Conservation (phyloP, 2,329 filamentous ascomycete species). For the Trichophyton equinum region DNA sequence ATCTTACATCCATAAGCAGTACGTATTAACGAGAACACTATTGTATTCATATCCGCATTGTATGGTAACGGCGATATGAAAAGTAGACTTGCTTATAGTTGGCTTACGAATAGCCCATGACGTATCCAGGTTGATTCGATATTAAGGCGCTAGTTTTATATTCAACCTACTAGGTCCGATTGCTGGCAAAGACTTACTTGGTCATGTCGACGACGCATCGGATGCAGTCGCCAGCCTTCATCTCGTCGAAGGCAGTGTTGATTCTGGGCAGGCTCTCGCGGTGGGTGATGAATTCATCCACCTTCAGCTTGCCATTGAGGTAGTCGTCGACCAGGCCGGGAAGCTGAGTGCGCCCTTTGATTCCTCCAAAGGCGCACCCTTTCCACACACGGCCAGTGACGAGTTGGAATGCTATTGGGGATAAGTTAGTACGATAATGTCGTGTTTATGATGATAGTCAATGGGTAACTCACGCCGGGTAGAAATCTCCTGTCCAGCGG, state of each 20-base stretch:
- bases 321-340: slow-evolving; percentile 81
- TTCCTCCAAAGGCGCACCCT: slow-evolving; percentile 92
- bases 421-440: slow-evolving; percentile 8
- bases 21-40: no score
- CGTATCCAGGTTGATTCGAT: no score
- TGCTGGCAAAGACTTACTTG: slow-evolving; percentile 14
- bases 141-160: no score
- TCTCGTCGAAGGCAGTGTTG: slow-evolving; percentile 79
- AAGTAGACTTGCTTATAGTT: no score
- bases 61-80: no score
- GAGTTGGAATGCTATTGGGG: slow-evolving; percentile 72
- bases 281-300: slow-evolving; percentile 99
- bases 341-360: slow-evolving; percentile 93
- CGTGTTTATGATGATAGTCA: neutral
- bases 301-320: slow-evolving; percentile 78
- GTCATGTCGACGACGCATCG: slow-evolving; percentile 72
- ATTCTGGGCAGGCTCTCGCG: slow-evolving; percentile 70
- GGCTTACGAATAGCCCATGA: no score
- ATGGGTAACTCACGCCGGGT: slow-evolving; percentile 62
- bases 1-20: no score
- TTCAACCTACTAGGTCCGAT: no score
- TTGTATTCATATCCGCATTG: no score
- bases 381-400: slow-evolving; percentile 97
- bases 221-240: slow-evolving; percentile 96
- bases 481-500: slow-evolving; percentile 87